Evolutionary conservation across 1,284 basidiomycete genomes (phyloP), one percentile per base, ranked within the genome.

Genomic region (Leccinum subrobustum): DNA sequence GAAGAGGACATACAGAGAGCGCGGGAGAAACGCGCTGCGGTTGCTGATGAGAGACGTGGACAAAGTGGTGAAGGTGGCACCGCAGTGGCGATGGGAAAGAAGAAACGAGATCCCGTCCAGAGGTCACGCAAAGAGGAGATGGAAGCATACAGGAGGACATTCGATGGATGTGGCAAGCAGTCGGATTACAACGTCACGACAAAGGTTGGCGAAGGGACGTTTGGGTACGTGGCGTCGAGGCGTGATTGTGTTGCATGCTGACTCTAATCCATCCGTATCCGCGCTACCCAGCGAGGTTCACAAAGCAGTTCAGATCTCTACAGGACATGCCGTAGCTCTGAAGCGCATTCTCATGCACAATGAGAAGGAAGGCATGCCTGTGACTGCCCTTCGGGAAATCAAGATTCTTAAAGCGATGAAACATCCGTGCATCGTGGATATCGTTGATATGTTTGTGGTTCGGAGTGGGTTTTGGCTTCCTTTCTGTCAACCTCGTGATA

Each of bases 321-420:
- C 86, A 0, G 83, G 86, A 1, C 79, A 76, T 6, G 76, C 82
- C 0, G 95, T 99, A 6, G 96, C 96, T 2, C 77, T 99, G 53
- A 99, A 99, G 74, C 87, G 93, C 55, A 96, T 99, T 63, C 81
- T 96, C 54, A 95, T 98, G 84, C 95, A 98, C 75, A 95, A 95
- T 66, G 93, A 96, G 75, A 95, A 95, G 71, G 94, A 96, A 73
- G 96, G 95, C 56, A 92, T 97, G 85, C 95, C 95, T 2, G 92
- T 98, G 37, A 99, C 97, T 1, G 96, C 97, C 6, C 80, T 98
- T 14, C 88, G 97, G n/a, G 97, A 99, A 78, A 98, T 99, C 78
- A 96, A 96, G 75, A 93, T 98, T 60, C 80, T 99, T 58, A 99
- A 98, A 74, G 86, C 89, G 11, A 80, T 99, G 63, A 83, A 86